Percentiles rank a stretch among this genome's conserved stretches.
Evolutionary conservation across 192 early-diverging fungal genomes (phyloP).

Genomic region (Umbelopsis vinacea): DNA sequence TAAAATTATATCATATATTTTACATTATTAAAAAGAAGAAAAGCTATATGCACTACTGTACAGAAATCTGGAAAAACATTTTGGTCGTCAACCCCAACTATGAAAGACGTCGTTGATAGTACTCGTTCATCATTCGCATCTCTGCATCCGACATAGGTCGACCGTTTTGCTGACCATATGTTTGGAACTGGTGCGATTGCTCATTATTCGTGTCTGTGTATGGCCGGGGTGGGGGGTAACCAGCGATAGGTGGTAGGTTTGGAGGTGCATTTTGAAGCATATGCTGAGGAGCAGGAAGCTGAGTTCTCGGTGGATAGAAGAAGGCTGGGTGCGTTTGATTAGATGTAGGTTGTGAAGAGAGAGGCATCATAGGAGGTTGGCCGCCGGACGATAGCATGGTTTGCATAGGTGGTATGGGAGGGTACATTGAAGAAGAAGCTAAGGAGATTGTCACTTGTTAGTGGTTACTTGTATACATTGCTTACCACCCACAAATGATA

Average conservation of each 20-base stretch:
- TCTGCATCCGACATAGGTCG: neutral
- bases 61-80: neutral
- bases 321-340: conserved; percentile 6
- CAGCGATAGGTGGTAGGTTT: neutral
- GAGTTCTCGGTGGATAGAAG: conserved; percentile 10
- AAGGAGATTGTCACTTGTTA: too few relatives aligned
- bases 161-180: neutral
- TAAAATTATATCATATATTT: neutral
- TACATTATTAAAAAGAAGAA: neutral
- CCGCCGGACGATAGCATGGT: neutral
- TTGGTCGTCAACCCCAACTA: neutral
- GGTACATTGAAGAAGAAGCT: neutral
- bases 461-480: too few relatives aligned
- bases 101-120: neutral
- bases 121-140: neutral
- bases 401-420: conserved; percentile 11
- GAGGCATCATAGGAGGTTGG: conserved; percentile 4
- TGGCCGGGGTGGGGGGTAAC: neutral
- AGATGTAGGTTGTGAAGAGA: neutral
- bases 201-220: conserved; percentile 3
- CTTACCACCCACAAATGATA: too few relatives aligned
- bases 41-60: conserved; percentile 20
- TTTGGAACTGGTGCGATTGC: neutral
- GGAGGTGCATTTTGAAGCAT: conserved; percentile 13
- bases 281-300: conserved; percentile 8